A percentile compares a stretch with the other conserved stretches of the same genome.
Evolutionary conservation across 75 land plant genomes (phyloP).

Genomic region (Sequoia sempervirens): DNA sequence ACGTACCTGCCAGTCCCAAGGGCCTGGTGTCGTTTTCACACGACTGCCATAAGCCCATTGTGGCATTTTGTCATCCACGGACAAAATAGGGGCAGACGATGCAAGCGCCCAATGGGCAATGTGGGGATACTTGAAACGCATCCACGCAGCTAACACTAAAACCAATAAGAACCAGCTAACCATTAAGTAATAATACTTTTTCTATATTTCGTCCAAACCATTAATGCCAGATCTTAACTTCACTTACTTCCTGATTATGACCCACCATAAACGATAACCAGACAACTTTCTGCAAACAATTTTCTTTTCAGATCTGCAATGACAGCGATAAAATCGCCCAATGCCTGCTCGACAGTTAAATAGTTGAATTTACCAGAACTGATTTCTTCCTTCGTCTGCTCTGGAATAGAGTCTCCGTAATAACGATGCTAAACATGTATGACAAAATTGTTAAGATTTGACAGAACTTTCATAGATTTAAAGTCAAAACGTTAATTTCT

Average conservation of each 20-base stretch:
- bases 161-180: too few species aligned
- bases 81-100: not conserved
- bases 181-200: too few species aligned
- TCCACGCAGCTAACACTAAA: not conserved
- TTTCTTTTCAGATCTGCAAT: not conserved
- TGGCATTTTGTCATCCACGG: not conserved
- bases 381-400: not conserved
- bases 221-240: too few species aligned
- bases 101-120: not conserved
- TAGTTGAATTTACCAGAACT: not conserved
- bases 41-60: too few species aligned
- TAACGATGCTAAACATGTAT: not conserved
- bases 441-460: not conserved
- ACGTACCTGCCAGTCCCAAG: too few species aligned
- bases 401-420: not conserved
- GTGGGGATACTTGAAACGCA: conserved; percentile 7
- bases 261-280: not conserved
- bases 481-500: too few species aligned
- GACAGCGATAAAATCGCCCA: not conserved
- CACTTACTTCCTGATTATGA: conserved; percentile 8
- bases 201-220: too few species aligned
- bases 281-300: not conserved
- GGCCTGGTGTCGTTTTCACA: too few species aligned
- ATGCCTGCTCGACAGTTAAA: not conserved
- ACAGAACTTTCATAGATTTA: too few species aligned